Base-by-base conservation (phyloP, 805 yeast species). In the Barnettozyma salicaria region DNA sequence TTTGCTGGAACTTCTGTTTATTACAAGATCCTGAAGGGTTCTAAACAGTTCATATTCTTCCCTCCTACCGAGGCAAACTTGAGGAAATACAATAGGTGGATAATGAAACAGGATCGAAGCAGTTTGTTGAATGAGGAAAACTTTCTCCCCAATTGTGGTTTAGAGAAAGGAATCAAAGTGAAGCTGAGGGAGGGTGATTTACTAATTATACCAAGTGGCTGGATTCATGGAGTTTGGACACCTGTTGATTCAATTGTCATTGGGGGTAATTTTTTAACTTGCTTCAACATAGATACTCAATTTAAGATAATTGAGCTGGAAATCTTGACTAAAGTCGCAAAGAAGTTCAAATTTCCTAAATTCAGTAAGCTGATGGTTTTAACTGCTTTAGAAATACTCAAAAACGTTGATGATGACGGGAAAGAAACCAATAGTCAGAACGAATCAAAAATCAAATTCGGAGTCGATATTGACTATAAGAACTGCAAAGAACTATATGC, bases 1-100 rank as follows among this genome's bases (percentile, higher is more conserved):
- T 88, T 88, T 57, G 92, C 94, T 2, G 97, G 96, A 0, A 84
- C 96, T 0, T 82, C 92, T 1, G 97, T 88, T 5, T 88, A 85
- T 55, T 88, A 88, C 58, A 85, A 90, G 3, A 77, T 88, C 4
- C 60, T 88, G 12, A 62, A 69, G n/a, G 97, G 97, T 1, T 49
- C 62, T 4, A 88, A 88, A 51, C 70, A 76, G 22, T 88, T 88
- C 52, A 57, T 87, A 32, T 73, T 88, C 70, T 76, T 70, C 48
- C 95, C 95, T 0, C 96, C 96, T 3, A 76, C 94, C 0, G 55
- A 61, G 3, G 47, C 57, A 11, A 88, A 87, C 49, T 64, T 87
- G 34, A 54, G 63, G 12, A 65, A 71, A 23, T 88, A 86, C 52
- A 70, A 71, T 25, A 58, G 68, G 24, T 88, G 97, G 97, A 80